Percentiles rank a stretch among this genome's conserved stretches.
phyloP scores from a whole-genome alignment of 148 eudicot species.

The Rhododendron griersonianum region DNA sequence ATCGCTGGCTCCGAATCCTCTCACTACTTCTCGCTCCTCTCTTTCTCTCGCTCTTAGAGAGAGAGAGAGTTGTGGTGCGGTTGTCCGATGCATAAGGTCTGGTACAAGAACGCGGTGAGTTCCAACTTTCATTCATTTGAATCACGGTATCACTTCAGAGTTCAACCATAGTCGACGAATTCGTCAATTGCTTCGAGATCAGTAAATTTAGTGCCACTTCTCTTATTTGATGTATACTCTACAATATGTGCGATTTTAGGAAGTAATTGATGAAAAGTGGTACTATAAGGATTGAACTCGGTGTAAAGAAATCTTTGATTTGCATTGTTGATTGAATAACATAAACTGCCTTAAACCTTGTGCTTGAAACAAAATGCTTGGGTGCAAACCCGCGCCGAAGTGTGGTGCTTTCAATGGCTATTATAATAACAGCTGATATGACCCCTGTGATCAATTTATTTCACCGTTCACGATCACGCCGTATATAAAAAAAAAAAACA shows the following conservation, averaged over 20 bases:
- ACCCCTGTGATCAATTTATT: background rate
- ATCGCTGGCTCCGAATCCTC: background rate
- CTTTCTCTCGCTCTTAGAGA: background rate
- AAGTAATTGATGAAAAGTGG: background rate
- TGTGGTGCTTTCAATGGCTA: background rate
- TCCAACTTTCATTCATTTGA: background rate
- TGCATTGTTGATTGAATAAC: background rate
- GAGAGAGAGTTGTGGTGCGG: background rate
- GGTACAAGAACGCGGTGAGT: slow-evolving; percentile 1
- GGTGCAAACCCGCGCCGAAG: background rate
- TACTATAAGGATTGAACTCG: background rate
- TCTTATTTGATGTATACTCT: background rate
- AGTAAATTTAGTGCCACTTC: background rate
- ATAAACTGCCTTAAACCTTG: background rate
- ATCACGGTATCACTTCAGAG: background rate
- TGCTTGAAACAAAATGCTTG: background rate
- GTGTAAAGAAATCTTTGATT: background rate
- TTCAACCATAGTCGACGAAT: background rate
- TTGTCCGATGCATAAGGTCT: background rate
- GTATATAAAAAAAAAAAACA: background rate
- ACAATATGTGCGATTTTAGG: background rate
- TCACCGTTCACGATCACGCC: background rate
- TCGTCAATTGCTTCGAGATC: background rate
- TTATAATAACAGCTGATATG: background rate
- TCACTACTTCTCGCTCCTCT: background rate